A percentile compares a stretch with the other conserved stretches of the same genome.
Conservation (phyloP, 2,329 filamentous ascomycete genomes). For the Cercospora citrullina region DNA sequence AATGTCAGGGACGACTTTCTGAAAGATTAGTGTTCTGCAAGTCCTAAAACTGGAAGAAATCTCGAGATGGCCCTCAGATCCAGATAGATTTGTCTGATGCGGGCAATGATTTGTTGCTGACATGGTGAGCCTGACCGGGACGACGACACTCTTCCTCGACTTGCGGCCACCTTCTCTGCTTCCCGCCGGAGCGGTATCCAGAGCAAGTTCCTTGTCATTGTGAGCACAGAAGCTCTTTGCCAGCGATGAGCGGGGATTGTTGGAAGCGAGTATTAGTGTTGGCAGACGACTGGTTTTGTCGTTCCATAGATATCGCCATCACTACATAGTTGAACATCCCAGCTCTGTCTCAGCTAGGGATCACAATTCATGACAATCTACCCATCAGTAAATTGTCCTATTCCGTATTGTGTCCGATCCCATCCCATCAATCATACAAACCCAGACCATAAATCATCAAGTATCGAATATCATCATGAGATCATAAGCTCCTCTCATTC, state of each 20-base stretch:
- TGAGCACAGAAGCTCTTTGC: not conserved
- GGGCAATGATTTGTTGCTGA: not conserved
- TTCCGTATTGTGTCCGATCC: not conserved
- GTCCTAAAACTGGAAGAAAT: not conserved
- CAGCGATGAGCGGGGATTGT: not conserved
- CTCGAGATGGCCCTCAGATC: not conserved
- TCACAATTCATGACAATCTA: not conserved
- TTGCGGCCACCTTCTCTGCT: not conserved
- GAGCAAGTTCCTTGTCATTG: not conserved
- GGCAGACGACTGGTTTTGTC: not conserved
- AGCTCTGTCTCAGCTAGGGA: not conserved
- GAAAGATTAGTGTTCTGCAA: not conserved
- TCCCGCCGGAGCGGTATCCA: not conserved
- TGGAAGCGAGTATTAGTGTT: not conserved
- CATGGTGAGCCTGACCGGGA: not conserved
- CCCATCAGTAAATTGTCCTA: not conserved
- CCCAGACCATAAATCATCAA: not conserved
- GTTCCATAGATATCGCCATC: not conserved
- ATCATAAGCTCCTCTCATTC: not conserved
- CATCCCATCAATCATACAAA: not conserved
- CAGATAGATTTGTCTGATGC: not conserved
- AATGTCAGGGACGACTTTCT: slow-evolving; percentile 60
- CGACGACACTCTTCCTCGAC: not conserved
- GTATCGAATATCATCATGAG: not conserved
- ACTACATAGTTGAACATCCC: not conserved